phyloP scores from a whole-genome alignment of 352 stramenopile genomes.

The Halophytophthora polymorphica region DNA sequence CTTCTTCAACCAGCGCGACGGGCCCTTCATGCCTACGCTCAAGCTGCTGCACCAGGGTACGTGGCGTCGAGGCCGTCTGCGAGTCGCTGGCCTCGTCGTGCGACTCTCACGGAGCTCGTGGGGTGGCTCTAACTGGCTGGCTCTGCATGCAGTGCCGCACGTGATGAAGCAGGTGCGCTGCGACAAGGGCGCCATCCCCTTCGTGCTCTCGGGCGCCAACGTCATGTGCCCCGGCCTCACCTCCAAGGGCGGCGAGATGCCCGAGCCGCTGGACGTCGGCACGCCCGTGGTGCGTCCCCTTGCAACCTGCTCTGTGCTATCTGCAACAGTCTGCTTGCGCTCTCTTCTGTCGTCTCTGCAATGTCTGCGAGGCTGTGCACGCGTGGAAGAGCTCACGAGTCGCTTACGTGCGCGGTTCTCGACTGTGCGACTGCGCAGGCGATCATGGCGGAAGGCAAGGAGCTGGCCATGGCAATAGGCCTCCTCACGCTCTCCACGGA shows the following conservation, averaged over 20 bases:
- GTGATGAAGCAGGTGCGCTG: slow-evolving; percentile 93
- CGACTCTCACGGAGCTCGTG: not conserved
- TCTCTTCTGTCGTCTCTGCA: too few relatives aligned
- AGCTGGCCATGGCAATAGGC: slow-evolving; percentile 95
- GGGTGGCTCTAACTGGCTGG: not conserved
- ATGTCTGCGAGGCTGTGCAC: too few relatives aligned
- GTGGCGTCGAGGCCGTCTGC: not conserved
- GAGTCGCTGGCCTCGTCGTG: not conserved
- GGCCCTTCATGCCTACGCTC: slow-evolving; percentile 96
- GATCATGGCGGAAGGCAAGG: slow-evolving; percentile 98
- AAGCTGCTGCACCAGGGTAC: slow-evolving; percentile 93
- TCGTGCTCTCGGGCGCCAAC: slow-evolving; percentile 96
- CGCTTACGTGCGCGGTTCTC: too few relatives aligned
- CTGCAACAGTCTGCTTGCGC: not conserved
- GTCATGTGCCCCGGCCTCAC: slow-evolving; percentile 98
- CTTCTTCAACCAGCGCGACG: slow-evolving; percentile 97
- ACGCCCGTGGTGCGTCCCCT: slow-evolving; percentile 74
- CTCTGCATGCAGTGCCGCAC: slow-evolving; percentile 59
- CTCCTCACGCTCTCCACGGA: slow-evolving; percentile 95
- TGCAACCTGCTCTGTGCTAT: not conserved
- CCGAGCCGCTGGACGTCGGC: slow-evolving; percentile 77
- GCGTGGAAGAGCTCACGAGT: too few relatives aligned
- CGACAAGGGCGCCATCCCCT: slow-evolving; percentile 98
- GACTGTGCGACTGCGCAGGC: slow-evolving; percentile 39
- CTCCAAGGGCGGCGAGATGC: slow-evolving; percentile 92